Base-by-base conservation (phyloP, 2,329 filamentous ascomycete species). In the Hypoxylon sp. region DNA sequence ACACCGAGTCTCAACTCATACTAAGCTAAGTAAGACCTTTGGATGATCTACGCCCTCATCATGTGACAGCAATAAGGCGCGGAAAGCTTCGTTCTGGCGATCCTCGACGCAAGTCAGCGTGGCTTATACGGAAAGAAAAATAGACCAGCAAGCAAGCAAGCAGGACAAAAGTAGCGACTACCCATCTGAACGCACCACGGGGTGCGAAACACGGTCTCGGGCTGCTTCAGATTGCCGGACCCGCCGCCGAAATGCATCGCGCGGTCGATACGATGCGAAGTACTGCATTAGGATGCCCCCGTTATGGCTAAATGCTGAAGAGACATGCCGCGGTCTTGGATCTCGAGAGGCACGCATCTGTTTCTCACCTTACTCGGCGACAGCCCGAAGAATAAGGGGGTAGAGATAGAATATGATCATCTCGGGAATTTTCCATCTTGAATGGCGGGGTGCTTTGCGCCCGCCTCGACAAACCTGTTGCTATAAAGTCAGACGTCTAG, bases 301-400 rank as follows among this genome's bases (percentile, higher is more conserved):
- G 84, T 88, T 31, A 89, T 88, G 19, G 83, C 84, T 82, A 84
- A 87, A 66, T 89, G 86, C 62, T 89, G 85, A 2, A 87, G 71
- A 2, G 79, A 80, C 11, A 89, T 81, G 2, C 87, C 78, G 7
- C 83, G 76, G 5, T 84, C 84, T 42, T 81, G 76, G 43, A 78
- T 78, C 59, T 79, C 78, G n/a, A n/a, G n/a, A n/a, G n/a, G n/a
- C n/a, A n/a, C n/a, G n/a, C n/a, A n/a, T n/a, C n/a, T n/a, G n/a
- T n/a, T n/a, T n/a, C n/a, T n/a, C n/a, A n/a, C n/a, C n/a, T n/a
- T n/a, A n/a, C n/a, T n/a, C n/a, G n/a, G n/a, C n/a, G n/a, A n/a
- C n/a, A n/a, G n/a, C n/a, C n/a, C n/a, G n/a, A n/a, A n/a, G n/a
- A n/a, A n/a, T n/a, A n/a, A n/a, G n/a, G n/a, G n/a, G n/a, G n/a